phyloP scores from a whole-genome alignment of 768 basidiomycete species.

The Filobasidium floriforme region DNA sequence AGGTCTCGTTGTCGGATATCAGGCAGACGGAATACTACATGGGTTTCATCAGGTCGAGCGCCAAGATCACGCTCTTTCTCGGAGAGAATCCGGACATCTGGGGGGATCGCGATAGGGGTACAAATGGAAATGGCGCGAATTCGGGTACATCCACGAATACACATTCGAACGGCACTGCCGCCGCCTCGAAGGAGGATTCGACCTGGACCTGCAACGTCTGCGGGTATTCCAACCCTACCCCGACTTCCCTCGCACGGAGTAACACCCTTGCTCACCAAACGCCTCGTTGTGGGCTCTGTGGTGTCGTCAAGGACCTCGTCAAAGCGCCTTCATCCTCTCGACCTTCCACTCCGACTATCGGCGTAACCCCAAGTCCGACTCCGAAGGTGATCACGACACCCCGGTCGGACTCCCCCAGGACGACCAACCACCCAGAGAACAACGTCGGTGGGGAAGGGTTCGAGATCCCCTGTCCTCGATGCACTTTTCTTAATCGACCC shows the following conservation, averaged over 20 bases:
- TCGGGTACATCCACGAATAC: slow-evolving; percentile 28
- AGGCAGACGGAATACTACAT: slow-evolving; percentile 77
- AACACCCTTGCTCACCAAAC: not conserved
- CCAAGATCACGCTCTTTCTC: slow-evolving; percentile 77
- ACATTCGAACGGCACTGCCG: slow-evolving; percentile 30
- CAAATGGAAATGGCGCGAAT: not conserved
- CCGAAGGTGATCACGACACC: not conserved
- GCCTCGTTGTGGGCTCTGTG: not conserved
- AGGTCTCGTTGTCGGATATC: slow-evolving; percentile 59
- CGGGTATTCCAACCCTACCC: slow-evolving; percentile 59
- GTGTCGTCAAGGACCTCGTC: slow-evolving; percentile 37
- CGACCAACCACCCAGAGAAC: not conserved
- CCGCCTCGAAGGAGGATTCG: not conserved
- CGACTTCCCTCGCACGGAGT: not conserved
- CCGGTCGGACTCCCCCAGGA: not conserved
- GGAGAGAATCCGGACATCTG: slow-evolving; percentile 14
- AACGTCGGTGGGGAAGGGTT: not conserved
- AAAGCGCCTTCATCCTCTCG: not conserved
- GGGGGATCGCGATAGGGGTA: not conserved
- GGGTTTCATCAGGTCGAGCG: slow-evolving; percentile 77
- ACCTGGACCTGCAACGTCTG: slow-evolving; percentile 69
- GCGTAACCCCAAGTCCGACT: not conserved
- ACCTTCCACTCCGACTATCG: not conserved
- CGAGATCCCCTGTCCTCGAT: slow-evolving; percentile 64
- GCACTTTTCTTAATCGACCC: slow-evolving; percentile 85